Evolutionary conservation across 441 rosid genomes (phyloP).

Genomic region (Erysimum cheiri): DNA sequence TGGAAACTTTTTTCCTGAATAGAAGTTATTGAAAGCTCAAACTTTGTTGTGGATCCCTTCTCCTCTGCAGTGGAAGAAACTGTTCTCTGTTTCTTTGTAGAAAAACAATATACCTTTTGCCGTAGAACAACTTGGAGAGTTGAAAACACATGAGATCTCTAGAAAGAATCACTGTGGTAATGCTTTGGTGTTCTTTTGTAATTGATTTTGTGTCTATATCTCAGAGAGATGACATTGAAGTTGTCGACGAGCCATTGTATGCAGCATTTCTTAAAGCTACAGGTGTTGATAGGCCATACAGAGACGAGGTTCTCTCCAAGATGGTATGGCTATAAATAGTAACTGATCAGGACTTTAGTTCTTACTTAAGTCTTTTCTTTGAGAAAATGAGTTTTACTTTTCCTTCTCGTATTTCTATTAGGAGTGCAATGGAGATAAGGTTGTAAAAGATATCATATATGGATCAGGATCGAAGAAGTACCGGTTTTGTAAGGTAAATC

Average conservation of each 20-base stretch:
- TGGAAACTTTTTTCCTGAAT: background rate
- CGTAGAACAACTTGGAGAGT: background rate
- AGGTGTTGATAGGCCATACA: conserved; percentile 70
- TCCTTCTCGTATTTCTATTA: conserved; percentile 1
- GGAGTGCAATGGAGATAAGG: conserved; percentile 78
- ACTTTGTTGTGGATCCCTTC: background rate
- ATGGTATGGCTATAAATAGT: conserved; percentile 50
- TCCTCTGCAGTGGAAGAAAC: background rate
- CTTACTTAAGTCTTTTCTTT: conserved; percentile 6
- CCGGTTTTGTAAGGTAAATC: conserved; percentile 80
- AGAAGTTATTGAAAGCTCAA: background rate
- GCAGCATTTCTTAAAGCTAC: conserved; percentile 62
- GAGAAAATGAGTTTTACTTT: background rate
- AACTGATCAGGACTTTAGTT: background rate
- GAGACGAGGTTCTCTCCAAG: conserved; percentile 62
- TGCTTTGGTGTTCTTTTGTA: background rate
- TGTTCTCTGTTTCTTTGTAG: background rate
- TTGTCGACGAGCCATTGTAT: conserved; percentile 84
- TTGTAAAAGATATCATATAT: conserved; percentile 70
- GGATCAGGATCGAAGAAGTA: conserved; percentile 75
- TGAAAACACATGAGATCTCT: background rate
- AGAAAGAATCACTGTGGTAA: conserved; percentile 5
- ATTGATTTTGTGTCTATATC: conserved; percentile 13
- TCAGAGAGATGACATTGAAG: conserved; percentile 86
- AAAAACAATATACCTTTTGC: background rate